A percentile compares a stretch with the other conserved stretches of the same genome.
phyloP scores from a whole-genome alignment of 176 grass and related monocot species.

The Oryza coarctata region DNA sequence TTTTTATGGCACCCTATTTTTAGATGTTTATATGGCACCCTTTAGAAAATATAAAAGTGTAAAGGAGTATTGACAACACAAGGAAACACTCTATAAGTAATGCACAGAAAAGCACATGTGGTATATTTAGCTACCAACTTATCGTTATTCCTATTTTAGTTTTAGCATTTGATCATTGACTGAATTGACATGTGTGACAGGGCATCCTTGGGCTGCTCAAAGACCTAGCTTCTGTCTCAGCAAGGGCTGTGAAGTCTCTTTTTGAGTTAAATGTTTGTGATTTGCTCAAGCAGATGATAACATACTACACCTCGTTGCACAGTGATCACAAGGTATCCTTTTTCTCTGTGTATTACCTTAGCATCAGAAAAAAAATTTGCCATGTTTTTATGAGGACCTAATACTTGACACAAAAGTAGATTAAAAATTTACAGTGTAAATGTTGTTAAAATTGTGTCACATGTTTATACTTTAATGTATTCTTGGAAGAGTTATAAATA shows the following conservation, averaged over 20 bases:
- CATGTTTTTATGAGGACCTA: neutral
- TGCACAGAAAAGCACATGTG: neutral
- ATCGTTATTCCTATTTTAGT: neutral
- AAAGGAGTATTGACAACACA: neutral
- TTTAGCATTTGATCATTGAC: conserved; percentile 8
- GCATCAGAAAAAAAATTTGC: neutral
- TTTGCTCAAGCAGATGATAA: conserved; percentile 43
- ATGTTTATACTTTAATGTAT: conserved; percentile 4
- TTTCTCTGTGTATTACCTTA: neutral
- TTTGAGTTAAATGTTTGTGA: conserved; percentile 47
- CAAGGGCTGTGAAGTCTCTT: conserved; percentile 47
- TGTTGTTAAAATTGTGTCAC: neutral
- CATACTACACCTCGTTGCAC: conserved; percentile 24
- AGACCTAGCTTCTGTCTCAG: conserved; percentile 39
- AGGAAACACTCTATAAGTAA: neutral
- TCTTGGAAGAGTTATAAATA: neutral
- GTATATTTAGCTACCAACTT: neutral
- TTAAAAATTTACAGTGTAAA: neutral
- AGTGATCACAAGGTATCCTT: conserved; percentile 24
- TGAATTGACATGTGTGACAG: conserved; percentile 32
- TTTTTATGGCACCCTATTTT: neutral
- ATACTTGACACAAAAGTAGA: neutral
- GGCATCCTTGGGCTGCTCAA: conserved; percentile 45
- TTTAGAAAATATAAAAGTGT: neutral
- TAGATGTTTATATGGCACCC: too few species aligned